Evolutionary conservation across 202 grass and related monocot species (phyloP).

Genomic region (Hordeum pubiflorum): DNA sequence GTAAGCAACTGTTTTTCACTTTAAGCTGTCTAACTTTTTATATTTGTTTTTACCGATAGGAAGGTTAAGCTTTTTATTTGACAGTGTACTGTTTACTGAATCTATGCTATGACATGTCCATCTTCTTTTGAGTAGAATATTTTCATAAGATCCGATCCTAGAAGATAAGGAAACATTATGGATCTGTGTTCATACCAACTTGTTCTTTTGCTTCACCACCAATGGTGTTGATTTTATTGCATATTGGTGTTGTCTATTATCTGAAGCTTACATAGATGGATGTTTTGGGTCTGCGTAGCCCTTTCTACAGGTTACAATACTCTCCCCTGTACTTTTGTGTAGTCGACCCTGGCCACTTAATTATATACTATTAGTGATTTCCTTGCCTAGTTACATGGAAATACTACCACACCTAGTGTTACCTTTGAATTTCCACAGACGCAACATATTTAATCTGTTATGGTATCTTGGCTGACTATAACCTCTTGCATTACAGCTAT

Average conservation of each 20-base stretch:
- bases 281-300: not conserved
- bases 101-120: not conserved
- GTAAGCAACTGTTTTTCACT: slow-evolving; percentile 39
- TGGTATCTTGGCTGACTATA: not conserved
- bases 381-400: slow-evolving; percentile 5
- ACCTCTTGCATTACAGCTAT: slow-evolving; percentile 46
- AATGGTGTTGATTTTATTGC: not conserved
- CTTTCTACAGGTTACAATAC: not conserved
- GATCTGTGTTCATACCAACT: not conserved
- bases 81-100: not conserved
- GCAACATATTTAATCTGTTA: not conserved
- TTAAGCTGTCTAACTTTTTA: not conserved
- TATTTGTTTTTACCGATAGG: not conserved
- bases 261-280: not conserved
- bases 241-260: not conserved
- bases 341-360: not conserved
- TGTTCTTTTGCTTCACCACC: not conserved
- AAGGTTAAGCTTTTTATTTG: not conserved
- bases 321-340: not conserved
- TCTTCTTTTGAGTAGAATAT: not conserved
- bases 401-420: not conserved
- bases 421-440: not conserved
- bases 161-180: not conserved
- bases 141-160: not conserved
- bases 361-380: not conserved